phyloP scores from a whole-genome alignment of 148 eudicot genomes.

The Diospyros lotus region DNA sequence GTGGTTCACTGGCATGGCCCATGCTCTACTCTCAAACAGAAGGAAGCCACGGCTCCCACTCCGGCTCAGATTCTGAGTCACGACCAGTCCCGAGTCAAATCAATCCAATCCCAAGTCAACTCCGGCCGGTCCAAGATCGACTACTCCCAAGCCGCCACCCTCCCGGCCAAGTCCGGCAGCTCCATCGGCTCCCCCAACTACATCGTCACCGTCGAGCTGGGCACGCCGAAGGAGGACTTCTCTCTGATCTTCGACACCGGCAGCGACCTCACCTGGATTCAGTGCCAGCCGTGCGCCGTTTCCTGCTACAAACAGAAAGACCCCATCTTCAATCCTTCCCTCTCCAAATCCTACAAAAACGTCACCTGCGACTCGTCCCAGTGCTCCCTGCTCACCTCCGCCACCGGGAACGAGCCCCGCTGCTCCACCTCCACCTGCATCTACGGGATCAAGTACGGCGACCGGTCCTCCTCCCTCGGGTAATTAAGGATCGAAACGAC shows the following conservation, averaged over 20 bases:
- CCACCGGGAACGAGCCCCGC: slow-evolving; percentile 46
- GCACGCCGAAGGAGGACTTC: slow-evolving; percentile 53
- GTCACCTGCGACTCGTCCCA: slow-evolving; percentile 42
- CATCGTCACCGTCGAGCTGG: slow-evolving; percentile 53
- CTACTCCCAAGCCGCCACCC: slow-evolving; percentile 18
- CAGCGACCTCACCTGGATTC: slow-evolving; percentile 41
- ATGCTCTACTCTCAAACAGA: slow-evolving; percentile 29
- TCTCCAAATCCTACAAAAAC: slow-evolving; percentile 51
- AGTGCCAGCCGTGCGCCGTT: slow-evolving; percentile 59
- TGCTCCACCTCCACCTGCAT: slow-evolving; percentile 51
- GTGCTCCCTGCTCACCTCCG: slow-evolving; percentile 42
- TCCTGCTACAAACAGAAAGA: too few relatives aligned
- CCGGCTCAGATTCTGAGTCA: slow-evolving; percentile 34
- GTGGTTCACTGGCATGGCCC: slow-evolving; percentile 67
- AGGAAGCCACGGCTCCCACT: slow-evolving; percentile 21
- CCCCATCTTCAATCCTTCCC: too few relatives aligned
- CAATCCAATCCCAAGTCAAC: slow-evolving; percentile 38
- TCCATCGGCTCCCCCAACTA: slow-evolving; percentile 62
- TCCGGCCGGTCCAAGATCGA: background rate
- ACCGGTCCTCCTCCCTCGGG: background rate
- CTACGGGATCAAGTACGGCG: slow-evolving; percentile 65
- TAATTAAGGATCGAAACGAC: too few relatives aligned
- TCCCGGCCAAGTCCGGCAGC: slow-evolving; percentile 56
- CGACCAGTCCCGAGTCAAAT: slow-evolving; percentile 61
- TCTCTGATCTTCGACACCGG: slow-evolving; percentile 78